These are phyloP conservation scores for Cyberlindnera suaveolens DNA, from an alignment of 805 yeast species.

Conservation along the genomic window DNA sequence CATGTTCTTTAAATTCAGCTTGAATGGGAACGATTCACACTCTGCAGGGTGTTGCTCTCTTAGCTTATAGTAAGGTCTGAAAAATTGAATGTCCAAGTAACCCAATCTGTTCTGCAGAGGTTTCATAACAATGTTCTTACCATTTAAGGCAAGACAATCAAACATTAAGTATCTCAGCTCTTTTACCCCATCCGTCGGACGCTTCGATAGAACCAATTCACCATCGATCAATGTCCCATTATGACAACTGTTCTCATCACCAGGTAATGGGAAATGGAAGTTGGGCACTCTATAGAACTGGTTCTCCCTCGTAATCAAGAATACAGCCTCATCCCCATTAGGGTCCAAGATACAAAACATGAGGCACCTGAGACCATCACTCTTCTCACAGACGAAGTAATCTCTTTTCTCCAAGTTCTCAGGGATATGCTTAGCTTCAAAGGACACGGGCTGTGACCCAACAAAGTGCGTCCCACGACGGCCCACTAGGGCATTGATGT, in stretches of 20 bases:
- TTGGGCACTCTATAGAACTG: slow-evolving; percentile 78
- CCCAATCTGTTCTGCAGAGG: slow-evolving; percentile 80
- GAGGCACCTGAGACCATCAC: slow-evolving; percentile 87
- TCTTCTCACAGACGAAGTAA: slow-evolving; percentile 91
- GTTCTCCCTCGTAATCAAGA: slow-evolving; percentile 81
- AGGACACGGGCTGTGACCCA: slow-evolving; percentile 94
- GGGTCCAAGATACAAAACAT: slow-evolving; percentile 61
- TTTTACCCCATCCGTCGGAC: slow-evolving; percentile 46
- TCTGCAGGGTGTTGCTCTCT: slow-evolving; percentile 67
- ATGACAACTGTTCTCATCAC: slow-evolving; percentile 51
- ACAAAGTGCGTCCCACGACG: slow-evolving; percentile 60
- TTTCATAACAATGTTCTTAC: slow-evolving; percentile 60
- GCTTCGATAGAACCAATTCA: slow-evolving; percentile 73
- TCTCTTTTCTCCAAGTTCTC: slow-evolving; percentile 62
- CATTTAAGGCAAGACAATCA: slow-evolving; percentile 85
- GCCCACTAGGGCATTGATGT: slow-evolving; percentile 58
- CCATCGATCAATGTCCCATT: slow-evolving; percentile 92
- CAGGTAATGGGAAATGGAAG: slow-evolving; percentile 71
- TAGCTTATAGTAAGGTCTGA: slow-evolving; percentile 72
- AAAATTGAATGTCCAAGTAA: slow-evolving; percentile 73
- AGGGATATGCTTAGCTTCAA: slow-evolving; percentile 64
- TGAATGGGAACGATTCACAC: slow-evolving; percentile 75
- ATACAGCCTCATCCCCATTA: slow-evolving; percentile 80
- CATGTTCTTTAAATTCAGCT: slow-evolving; percentile 84
- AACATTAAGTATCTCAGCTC: slow-evolving; percentile 81